A percentile compares a stretch with the other conserved stretches of the same genome.
These are phyloP conservation scores for Phlyctochytrium arcticum DNA, from an alignment of 192 early-diverging fungal species.

Conservation along the genomic window DNA sequence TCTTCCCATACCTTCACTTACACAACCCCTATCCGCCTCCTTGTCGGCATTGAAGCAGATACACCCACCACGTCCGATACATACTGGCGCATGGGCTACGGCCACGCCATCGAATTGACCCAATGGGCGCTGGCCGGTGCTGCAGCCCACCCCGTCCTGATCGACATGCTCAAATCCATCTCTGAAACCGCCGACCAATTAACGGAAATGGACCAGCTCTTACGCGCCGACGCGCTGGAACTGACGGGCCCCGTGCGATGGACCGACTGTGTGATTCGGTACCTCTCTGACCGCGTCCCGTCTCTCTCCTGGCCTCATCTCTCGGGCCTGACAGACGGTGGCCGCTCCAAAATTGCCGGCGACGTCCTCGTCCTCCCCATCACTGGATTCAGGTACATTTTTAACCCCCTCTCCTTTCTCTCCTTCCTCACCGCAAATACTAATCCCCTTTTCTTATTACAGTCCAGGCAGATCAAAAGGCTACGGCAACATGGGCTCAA, in stretches of 20 bases:
- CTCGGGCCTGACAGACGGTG: slow-evolving; percentile 6
- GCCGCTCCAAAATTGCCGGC: slow-evolving; percentile 1
- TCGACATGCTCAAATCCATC: slow-evolving; percentile 9
- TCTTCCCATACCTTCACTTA: neutral
- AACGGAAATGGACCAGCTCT: neutral
- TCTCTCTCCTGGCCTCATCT: slow-evolving; percentile 3
- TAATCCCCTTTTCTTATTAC: too few species aligned
- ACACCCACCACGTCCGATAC: neutral
- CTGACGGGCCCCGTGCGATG: slow-evolving; percentile 14
- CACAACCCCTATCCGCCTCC: neutral
- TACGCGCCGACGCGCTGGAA: slow-evolving; percentile 7
- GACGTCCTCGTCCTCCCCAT: slow-evolving; percentile 23
- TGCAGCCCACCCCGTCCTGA: slow-evolving; percentile 2
- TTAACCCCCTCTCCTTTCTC: neutral
- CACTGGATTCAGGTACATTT: slow-evolving; percentile 20
- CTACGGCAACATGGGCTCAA: slow-evolving; percentile 21
- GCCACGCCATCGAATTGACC: slow-evolving; percentile 3
- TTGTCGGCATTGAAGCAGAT: slow-evolving; percentile 19
- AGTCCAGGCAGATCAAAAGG: slow-evolving; percentile 7
- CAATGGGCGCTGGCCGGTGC: slow-evolving; percentile 15
- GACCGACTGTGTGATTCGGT: neutral
- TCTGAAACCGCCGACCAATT: neutral
- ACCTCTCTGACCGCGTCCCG: neutral
- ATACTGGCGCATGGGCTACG: slow-evolving; percentile 24
- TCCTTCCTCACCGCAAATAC: neutral